phyloP scores from a whole-genome alignment of 1,284 basidiomycete species.

The Gymnopus androsaceus region DNA sequence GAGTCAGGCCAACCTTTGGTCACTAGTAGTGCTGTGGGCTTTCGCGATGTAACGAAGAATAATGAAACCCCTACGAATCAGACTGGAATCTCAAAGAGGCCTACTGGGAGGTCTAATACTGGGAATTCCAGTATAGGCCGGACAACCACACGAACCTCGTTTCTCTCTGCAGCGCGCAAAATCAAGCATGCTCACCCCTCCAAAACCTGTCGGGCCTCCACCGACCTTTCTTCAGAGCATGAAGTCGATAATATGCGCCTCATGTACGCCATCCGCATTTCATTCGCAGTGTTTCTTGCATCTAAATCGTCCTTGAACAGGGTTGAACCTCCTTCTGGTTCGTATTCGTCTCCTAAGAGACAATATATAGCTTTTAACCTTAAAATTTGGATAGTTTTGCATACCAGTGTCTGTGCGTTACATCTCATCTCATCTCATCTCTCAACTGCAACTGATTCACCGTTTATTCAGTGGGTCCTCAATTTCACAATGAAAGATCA shows the following conservation, averaged over 20 bases:
- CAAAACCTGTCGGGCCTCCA: slow-evolving; percentile 38
- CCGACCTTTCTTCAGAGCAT: slow-evolving; percentile 48
- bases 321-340: slow-evolving; percentile 63
- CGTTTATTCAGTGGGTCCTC: slow-evolving; percentile 62
- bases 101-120: neutral
- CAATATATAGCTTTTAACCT: no score
- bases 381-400: no score
- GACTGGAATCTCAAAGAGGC: neutral
- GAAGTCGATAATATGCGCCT: slow-evolving; percentile 48
- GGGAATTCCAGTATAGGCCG: neutral
- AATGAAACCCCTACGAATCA: neutral
- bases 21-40: neutral
- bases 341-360: no score
- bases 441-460: slow-evolving; percentile 7
- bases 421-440: neutral
- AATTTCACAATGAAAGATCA: slow-evolving; percentile 57
- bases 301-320: slow-evolving; percentile 35
- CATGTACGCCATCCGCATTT: slow-evolving; percentile 44
- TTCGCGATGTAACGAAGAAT: neutral
- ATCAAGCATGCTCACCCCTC: slow-evolving; percentile 32
- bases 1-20: slow-evolving; percentile 5
- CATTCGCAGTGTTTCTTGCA: neutral
- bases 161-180: slow-evolving; percentile 21
- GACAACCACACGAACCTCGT: slow-evolving; percentile 3
- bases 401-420: slow-evolving; percentile 64